Evolutionary conservation across 768 basidiomycete species (phyloP).

Genomic region (Leccinum fibrillosum): DNA sequence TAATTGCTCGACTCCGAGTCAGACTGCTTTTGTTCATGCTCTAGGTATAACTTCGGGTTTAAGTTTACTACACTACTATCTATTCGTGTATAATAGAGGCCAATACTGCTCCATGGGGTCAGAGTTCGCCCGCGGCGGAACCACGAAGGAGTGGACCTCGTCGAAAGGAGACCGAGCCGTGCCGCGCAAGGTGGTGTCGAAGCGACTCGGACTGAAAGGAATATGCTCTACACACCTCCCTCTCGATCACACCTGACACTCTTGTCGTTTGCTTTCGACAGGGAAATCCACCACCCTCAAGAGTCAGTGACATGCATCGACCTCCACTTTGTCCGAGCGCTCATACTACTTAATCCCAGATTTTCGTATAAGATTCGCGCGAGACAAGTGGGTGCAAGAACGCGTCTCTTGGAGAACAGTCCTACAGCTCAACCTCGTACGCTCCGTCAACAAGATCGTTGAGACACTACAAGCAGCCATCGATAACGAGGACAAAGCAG

Average conservation of each 20-base stretch:
- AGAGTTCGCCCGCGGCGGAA: too few species aligned
- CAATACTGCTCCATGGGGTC: too few species aligned
- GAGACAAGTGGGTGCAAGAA: constrained; percentile 60
- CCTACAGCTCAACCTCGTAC: constrained; percentile 77
- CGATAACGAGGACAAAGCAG: constrained; percentile 32
- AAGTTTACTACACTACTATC: too few species aligned
- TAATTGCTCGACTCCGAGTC: too few species aligned
- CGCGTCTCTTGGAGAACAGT: constrained; percentile 74
- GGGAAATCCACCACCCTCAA: constrained; percentile 72
- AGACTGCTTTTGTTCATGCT: too few species aligned
- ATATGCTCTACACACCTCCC: neutral
- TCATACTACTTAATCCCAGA: constrained; percentile 39
- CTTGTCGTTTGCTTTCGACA: constrained; percentile 22
- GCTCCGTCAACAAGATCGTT: constrained; percentile 64
- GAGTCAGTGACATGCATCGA: constrained; percentile 38
- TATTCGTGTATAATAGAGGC: too few species aligned
- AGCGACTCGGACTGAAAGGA: too few species aligned
- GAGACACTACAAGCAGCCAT: constrained; percentile 56
- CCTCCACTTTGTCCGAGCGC: neutral
- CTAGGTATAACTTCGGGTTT: too few species aligned
- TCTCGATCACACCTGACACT: neutral
- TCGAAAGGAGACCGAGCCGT: too few species aligned
- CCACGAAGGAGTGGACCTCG: too few species aligned
- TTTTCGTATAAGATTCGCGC: constrained; percentile 68
- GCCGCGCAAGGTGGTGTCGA: too few species aligned